Evolutionary conservation across 306 rosid species (phyloP).

Genomic region (Glycine soja): DNA sequence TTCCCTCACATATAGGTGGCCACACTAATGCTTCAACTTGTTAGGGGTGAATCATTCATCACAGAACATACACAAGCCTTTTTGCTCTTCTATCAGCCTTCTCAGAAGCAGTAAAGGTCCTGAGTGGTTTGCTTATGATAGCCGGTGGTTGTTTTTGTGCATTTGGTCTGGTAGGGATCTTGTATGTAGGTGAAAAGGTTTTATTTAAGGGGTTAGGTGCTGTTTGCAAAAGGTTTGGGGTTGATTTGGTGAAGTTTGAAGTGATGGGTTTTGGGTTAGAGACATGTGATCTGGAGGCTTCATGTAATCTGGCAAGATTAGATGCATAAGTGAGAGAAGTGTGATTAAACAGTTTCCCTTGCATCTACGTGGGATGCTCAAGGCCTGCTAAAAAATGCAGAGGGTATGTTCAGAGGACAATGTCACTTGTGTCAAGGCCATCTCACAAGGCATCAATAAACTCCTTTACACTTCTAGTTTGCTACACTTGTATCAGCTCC

Average conservation of each 20-base stretch:
- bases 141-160: too few relatives aligned
- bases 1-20: background rate
- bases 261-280: background rate
- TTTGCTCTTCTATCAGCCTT: background rate
- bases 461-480: background rate
- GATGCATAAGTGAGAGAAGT: background rate
- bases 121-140: background rate
- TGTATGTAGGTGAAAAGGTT: background rate
- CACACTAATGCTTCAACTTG: background rate
- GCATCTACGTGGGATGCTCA: too few relatives aligned
- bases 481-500: background rate
- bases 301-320: background rate
- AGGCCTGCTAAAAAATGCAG: too few relatives aligned
- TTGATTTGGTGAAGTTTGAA: background rate
- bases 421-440: background rate
- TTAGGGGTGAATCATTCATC: background rate
- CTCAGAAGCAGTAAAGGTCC: background rate
- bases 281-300: background rate
- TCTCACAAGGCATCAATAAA: background rate
- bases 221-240: background rate
- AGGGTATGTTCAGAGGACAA: too few relatives aligned
- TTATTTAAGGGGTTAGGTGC: background rate
- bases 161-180: background rate
- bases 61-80: background rate
- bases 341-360: background rate